Evolutionary conservation across 768 basidiomycete species (phyloP).

Genomic region (Mycena chlorophos): DNA sequence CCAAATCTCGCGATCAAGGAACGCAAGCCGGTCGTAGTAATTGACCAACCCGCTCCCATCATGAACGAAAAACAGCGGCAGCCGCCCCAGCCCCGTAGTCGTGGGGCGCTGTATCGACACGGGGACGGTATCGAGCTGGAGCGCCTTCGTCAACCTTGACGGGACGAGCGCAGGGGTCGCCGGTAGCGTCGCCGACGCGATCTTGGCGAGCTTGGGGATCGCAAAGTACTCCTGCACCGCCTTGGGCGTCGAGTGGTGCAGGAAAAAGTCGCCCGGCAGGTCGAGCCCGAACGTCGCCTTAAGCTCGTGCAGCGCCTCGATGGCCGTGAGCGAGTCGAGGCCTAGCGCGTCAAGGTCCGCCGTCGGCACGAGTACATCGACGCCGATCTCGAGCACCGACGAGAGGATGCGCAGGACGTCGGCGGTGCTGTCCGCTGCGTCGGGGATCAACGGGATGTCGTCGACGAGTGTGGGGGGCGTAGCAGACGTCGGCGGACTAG

Average conservation of each 20-base stretch:
- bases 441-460: constrained; percentile 27
- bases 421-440: constrained; percentile 22
- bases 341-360: constrained; percentile 52
- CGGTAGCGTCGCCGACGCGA: neutral
- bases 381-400: constrained; percentile 45
- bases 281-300: constrained; percentile 40
- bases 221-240: constrained; percentile 36
- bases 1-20: constrained; percentile 57
- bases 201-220: neutral
- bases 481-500: constrained; percentile 23
- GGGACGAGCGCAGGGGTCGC: neutral
- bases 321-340: constrained; percentile 63
- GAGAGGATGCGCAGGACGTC: constrained; percentile 44
- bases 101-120: constrained; percentile 39
- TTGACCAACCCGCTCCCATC: constrained; percentile 68
- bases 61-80: constrained; percentile 66
- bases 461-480: constrained; percentile 47
- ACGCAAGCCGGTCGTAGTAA: constrained; percentile 48
- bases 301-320: constrained; percentile 57
- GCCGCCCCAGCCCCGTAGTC: constrained; percentile 8
- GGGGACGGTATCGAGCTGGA: constrained; percentile 31
- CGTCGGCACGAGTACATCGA: constrained; percentile 43
- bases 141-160: constrained; percentile 18
- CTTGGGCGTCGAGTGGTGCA: constrained; percentile 38
- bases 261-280: constrained; percentile 48